phyloP scores from a whole-genome alignment of 306 rosid species.

The Corylus avellana region DNA sequence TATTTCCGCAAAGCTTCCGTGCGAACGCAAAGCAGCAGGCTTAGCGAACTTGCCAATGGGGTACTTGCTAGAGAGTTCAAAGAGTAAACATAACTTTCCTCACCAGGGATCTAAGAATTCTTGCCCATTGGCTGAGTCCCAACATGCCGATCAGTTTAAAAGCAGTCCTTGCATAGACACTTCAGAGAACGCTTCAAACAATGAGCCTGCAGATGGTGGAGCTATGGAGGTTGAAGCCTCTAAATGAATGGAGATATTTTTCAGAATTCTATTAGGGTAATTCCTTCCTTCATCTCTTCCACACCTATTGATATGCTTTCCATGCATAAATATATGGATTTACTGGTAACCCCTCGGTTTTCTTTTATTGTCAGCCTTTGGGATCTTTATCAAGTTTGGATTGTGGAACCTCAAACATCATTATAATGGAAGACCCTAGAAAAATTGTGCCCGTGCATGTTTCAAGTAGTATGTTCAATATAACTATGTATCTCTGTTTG shows the following conservation, averaged over 20 bases:
- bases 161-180: constrained; percentile 50
- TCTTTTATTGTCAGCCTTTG: constrained; percentile 52
- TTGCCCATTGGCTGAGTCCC: constrained; percentile 36
- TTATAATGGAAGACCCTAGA: constrained; percentile 33
- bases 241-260: constrained; percentile 42
- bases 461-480: not conserved
- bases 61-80: constrained; percentile 40
- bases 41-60: constrained; percentile 33
- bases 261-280: constrained; percentile 45
- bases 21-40: constrained; percentile 39
- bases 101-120: constrained; percentile 39
- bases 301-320: constrained; percentile 12
- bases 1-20: constrained; percentile 41
- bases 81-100: constrained; percentile 36
- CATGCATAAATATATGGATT: constrained; percentile 32
- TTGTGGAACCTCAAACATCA: constrained; percentile 7
- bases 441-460: constrained; percentile 24
- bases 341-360: constrained; percentile 47
- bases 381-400: constrained; percentile 40
- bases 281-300: constrained; percentile 54
- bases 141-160: constrained; percentile 39
- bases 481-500: constrained; percentile 21
- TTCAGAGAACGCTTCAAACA: constrained; percentile 58
- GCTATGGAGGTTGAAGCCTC: constrained; percentile 56
- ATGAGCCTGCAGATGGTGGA: constrained; percentile 37